A percentile compares a stretch with the other conserved stretches of the same genome.
Evolutionary conservation across 139 green algal genomes (phyloP).

Genomic region (Auxenochlorella pyrenoidosa): DNA sequence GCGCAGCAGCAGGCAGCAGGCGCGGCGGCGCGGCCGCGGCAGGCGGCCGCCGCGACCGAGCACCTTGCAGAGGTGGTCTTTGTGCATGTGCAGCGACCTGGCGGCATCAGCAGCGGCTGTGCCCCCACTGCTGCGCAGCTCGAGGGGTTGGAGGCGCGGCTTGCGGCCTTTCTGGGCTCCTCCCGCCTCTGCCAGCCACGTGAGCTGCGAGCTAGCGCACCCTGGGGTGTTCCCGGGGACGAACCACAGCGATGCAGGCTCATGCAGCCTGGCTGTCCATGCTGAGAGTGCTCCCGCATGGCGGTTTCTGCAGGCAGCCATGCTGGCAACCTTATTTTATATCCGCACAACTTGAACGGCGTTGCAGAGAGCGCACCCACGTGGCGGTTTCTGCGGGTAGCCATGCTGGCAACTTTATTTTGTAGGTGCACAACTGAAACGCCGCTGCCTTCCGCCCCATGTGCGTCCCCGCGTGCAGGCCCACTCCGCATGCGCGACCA

Average conservation of each 20-base stretch:
- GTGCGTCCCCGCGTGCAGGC: slow-evolving; percentile 7
- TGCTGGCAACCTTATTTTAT: too few species aligned
- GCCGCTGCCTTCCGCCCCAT: neutral
- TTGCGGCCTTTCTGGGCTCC: slow-evolving; percentile 2
- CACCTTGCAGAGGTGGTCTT: slow-evolving; percentile 35
- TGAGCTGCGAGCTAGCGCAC: neutral
- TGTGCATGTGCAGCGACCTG: slow-evolving; percentile 5
- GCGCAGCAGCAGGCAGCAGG: neutral
- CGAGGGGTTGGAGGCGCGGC: neutral
- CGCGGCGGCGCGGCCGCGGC: neutral
- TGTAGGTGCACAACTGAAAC: too few species aligned
- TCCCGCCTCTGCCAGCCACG: slow-evolving; percentile 16
- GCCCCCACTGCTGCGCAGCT: neutral
- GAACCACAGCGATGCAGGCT: too few species aligned
- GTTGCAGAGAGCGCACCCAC: too few species aligned
- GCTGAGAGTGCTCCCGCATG: too few species aligned
- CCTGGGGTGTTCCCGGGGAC: too few species aligned
- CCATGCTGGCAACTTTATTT: too few species aligned
- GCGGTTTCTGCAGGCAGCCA: too few species aligned
- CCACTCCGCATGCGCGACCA: slow-evolving; percentile 2
- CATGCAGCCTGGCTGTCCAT: too few species aligned
- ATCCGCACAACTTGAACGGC: too few species aligned
- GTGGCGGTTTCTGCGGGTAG: too few species aligned
- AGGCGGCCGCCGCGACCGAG: neutral
- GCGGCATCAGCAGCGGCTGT: neutral